A percentile compares a stretch with the other conserved stretches of the same genome.
These are phyloP conservation scores for Cladosporium colombiae DNA, from an alignment of 2,329 filamentous ascomycete genomes.

Conservation along the genomic window DNA sequence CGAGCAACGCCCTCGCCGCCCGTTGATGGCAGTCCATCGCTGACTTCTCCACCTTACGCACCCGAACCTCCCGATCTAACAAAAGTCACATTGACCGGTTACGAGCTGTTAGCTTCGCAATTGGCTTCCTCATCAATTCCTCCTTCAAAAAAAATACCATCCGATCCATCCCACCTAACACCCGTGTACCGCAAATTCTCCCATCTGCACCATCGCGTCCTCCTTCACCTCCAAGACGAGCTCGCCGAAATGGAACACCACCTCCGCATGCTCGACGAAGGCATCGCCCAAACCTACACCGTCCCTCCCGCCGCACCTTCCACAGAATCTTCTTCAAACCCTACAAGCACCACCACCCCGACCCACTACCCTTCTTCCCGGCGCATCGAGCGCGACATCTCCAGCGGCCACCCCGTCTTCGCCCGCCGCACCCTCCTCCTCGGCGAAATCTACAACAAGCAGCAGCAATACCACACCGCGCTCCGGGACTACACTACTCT, in stretches of 20 bases:
- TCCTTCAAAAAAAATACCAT: background rate
- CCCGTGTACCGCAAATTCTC: slow-evolving; percentile 85
- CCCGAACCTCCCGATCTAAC: slow-evolving; percentile 35
- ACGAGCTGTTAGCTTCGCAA: slow-evolving; percentile 62
- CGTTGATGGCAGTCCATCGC: slow-evolving; percentile 28
- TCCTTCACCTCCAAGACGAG: slow-evolving; percentile 84
- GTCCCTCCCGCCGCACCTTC: slow-evolving; percentile 24
- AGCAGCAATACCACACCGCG: slow-evolving; percentile 67
- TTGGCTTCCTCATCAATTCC: slow-evolving; percentile 42
- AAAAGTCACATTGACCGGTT: slow-evolving; percentile 50
- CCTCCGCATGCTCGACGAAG: slow-evolving; percentile 67
- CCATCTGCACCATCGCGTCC: slow-evolving; percentile 75
- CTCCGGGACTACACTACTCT: slow-evolving; percentile 60
- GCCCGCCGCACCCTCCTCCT: slow-evolving; percentile 63
- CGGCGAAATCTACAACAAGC: slow-evolving; percentile 64
- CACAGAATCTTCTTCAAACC: slow-evolving; percentile 21
- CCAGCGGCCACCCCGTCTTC: slow-evolving; percentile 54
- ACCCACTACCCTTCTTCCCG: slow-evolving; percentile 56
- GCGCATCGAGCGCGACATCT: slow-evolving; percentile 56
- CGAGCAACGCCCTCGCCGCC: slow-evolving; percentile 2
- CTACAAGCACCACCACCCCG: background rate
- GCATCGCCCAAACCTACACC: slow-evolving; percentile 44
- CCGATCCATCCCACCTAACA: slow-evolving; percentile 20
- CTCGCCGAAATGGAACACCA: slow-evolving; percentile 78
- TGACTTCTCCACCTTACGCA: slow-evolving; percentile 29